These are phyloP conservation scores for Magnolia kwangsiensis DNA, from an alignment of 164 flowering plant genomes.

Conservation along the genomic window DNA sequence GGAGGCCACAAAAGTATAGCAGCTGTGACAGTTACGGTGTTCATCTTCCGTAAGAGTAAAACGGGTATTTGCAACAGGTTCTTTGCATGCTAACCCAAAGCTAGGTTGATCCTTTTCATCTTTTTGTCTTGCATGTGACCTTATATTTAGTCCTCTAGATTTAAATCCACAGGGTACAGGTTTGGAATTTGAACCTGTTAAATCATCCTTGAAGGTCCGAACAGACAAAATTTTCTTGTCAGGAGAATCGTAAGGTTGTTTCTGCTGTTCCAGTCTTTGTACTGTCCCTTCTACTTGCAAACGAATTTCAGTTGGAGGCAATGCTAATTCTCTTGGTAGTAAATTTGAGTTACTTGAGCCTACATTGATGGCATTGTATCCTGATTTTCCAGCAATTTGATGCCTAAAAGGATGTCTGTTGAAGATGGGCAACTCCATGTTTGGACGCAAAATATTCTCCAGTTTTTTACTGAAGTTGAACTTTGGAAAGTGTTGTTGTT, in stretches of 20 bases:
- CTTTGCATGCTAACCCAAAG: conserved; percentile 15
- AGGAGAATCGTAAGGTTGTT: conserved; percentile 11
- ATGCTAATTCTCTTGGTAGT: conserved; percentile 4
- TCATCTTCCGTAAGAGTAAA: conserved; percentile 11
- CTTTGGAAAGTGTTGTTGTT: conserved; percentile 20
- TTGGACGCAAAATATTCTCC: conserved; percentile 11
- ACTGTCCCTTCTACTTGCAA: conserved; percentile 18
- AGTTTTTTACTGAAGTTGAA: conserved; percentile 11
- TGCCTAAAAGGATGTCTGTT: background rate
- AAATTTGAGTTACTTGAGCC: conserved; percentile 6
- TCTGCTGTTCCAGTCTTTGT: conserved; percentile 10
- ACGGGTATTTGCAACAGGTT: background rate
- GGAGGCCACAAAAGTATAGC: conserved; percentile 17
- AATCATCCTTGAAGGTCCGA: conserved; percentile 14
- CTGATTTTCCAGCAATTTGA: conserved; percentile 20
- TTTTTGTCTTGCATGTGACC: conserved; percentile 1
- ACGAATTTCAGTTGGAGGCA: conserved; percentile 14
- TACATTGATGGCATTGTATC: conserved; percentile 6
- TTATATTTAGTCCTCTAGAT: background rate
- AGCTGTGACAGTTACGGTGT: conserved; percentile 11
- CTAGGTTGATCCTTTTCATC: conserved; percentile 7
- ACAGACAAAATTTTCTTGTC: conserved; percentile 19
- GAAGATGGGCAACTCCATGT: conserved; percentile 3
- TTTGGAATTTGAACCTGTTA: conserved; percentile 19
- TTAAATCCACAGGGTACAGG: background rate